phyloP scores from a whole-genome alignment of 768 basidiomycete genomes.

The Favolaschia claudopus region DNA sequence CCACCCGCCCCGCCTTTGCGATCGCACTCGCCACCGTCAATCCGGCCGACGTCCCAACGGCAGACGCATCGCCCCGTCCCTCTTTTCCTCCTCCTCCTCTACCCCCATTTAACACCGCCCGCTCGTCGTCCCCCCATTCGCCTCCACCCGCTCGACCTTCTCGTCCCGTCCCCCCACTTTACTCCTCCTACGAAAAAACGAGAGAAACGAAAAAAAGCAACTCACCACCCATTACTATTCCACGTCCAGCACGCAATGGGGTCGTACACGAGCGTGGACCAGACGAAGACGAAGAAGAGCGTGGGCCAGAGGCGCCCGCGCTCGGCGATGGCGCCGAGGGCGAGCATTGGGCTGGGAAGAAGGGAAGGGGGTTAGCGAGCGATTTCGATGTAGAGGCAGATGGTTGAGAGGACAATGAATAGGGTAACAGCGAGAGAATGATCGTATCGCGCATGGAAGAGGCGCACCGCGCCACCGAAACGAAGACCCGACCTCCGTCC shows the following conservation, averaged over 20 bases:
- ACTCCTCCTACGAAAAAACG: constrained; percentile 48
- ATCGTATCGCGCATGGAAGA: too few species aligned
- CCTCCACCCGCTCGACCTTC: too few species aligned
- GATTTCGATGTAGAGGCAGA: neutral
- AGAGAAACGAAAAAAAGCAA: neutral
- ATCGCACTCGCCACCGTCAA: too few species aligned
- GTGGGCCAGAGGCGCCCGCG: constrained; percentile 85
- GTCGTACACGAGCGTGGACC: constrained; percentile 91
- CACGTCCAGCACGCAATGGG: constrained; percentile 98
- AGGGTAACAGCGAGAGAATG: neutral
- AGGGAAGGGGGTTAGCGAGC: constrained; percentile 34
- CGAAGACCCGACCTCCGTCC: too few species aligned
- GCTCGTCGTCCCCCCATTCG: too few species aligned
- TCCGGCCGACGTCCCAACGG: too few species aligned
- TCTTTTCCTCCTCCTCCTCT: too few species aligned
- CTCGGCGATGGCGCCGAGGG: constrained; percentile 92
- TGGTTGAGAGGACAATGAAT: neutral
- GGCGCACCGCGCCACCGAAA: too few species aligned
- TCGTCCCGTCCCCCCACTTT: too few species aligned
- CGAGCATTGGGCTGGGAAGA: constrained; percentile 78
- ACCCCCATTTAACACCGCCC: too few species aligned
- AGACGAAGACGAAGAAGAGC: constrained; percentile 89
- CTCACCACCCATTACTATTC: constrained; percentile 71
- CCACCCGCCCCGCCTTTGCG: too few species aligned
- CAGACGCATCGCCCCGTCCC: too few species aligned